These are phyloP conservation scores for Perkinsus marinus DNA, from an alignment of 169 alveolate species.

Conservation along the genomic window DNA sequence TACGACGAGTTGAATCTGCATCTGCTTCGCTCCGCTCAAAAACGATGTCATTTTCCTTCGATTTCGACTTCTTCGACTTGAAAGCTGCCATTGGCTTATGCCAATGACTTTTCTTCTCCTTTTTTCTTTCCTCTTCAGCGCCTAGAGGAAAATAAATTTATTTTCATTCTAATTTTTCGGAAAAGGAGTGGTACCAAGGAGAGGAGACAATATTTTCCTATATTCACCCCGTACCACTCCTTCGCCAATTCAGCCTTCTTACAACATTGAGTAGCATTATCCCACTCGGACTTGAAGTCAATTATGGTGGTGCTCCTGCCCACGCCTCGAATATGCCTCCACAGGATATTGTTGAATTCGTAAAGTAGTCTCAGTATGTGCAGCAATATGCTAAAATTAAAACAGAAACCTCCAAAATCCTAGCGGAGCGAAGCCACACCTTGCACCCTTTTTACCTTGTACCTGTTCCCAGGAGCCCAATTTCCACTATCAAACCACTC, in stretches of 20 bases:
- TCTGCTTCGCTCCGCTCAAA: not conserved
- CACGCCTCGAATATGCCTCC: slow-evolving; percentile 4
- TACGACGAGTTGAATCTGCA: not conserved
- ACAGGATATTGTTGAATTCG: not conserved
- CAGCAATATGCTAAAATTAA: not conserved
- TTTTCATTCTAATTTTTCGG: not conserved
- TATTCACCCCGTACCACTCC: not conserved
- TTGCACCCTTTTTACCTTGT: not conserved
- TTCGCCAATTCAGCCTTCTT: not conserved
- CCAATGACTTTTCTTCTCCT: not conserved
- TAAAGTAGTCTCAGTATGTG: not conserved
- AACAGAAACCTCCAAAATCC: not conserved
- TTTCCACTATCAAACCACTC: not conserved
- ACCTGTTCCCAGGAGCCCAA: not conserved
- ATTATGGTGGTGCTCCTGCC: slow-evolving; percentile 2
- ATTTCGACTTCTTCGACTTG: not conserved
- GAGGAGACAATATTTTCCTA: not conserved
- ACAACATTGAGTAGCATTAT: not conserved
- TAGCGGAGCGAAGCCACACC: not conserved
- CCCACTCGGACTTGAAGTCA: not conserved
- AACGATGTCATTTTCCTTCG: not conserved
- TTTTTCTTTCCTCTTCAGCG: not conserved
- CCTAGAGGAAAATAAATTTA: not conserved
- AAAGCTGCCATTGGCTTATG: not conserved
- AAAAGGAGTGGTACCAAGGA: not conserved